phyloP scores from a whole-genome alignment of 2,329 filamentous ascomycete species.

The Fusarium liriodendri region DNA sequence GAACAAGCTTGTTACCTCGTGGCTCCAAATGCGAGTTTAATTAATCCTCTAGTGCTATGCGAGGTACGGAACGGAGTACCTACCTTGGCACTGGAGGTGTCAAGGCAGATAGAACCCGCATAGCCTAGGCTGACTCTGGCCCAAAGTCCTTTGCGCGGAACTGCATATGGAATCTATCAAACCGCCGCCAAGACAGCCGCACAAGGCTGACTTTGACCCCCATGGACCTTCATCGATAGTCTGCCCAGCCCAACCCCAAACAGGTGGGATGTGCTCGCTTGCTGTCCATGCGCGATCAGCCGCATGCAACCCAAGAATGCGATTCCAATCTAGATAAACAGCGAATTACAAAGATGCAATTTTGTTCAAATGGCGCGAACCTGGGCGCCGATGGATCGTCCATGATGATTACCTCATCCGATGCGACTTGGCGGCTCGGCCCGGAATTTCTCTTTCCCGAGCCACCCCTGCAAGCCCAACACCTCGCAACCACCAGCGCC shows the following conservation, averaged over 20 bases:
- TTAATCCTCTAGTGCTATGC: not conserved
- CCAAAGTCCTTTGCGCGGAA: not conserved
- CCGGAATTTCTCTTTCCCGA: constrained; percentile 26
- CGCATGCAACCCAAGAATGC: not conserved
- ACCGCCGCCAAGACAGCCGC: not conserved
- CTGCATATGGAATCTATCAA: not conserved
- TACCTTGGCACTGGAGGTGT: not conserved
- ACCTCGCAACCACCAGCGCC: constrained; percentile 10
- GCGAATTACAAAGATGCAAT: not conserved
- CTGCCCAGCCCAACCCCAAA: not conserved
- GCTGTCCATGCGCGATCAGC: not conserved
- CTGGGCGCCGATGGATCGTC: not conserved
- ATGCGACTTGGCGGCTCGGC: not conserved
- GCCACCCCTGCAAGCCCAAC: not conserved
- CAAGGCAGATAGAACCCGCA: constrained; percentile 4
- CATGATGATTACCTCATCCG: not conserved
- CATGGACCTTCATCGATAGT: not conserved
- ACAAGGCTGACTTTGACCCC: constrained; percentile 3
- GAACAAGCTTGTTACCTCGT: not conserved
- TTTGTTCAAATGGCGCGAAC: not conserved
- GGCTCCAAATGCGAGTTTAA: not conserved
- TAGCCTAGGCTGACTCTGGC: not conserved
- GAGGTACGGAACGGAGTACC: not conserved
- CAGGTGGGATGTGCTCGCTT: not conserved
- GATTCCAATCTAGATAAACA: not conserved